Evolutionary conservation across 2,329 filamentous ascomycete genomes (phyloP), one percentile per base, ranked within the genome.

Genomic region (Botrytis sinoallii): DNA sequence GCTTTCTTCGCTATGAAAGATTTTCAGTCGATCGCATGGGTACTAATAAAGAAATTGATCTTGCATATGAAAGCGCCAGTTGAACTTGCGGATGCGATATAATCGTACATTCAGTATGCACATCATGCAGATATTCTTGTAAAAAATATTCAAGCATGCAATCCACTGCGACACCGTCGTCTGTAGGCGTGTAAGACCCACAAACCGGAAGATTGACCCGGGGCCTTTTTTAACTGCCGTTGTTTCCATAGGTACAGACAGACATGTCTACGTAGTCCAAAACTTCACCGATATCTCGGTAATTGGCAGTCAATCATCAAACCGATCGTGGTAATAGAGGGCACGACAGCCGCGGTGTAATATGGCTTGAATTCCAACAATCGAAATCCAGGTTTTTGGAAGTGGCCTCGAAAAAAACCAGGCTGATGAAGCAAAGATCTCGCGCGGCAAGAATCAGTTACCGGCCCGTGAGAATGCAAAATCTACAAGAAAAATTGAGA

Each of bases 281-380:
- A 38, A 38, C 29, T 63, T 29, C 40, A 71, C 57, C 69, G 44
- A 46, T 38, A 46, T 63, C 32, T 63, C 40, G 69, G 69, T 71
- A 63, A 40, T 29, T 63, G 66, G 35, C 25, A 38, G 14, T 10
- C n/a, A 71, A 48, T 29, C 61, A 40, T 64, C 16, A 64, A 29
- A 29, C 20, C 2, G 32, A 64, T 71, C 57, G 57, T 68, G 29
- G 32, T 29, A 46, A 29, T 22, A 38, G 20, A 48, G 61, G 20
- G 10, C 69, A 71, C 69, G 22, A 29, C 69, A 71, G 69, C 57
- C 32, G 69, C 42, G 9, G 55, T 71, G 69, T 64, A 40, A 52
- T 52, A 32, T 44, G 8, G 25, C 25, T 42, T 20, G 18, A 68
- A 35, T 71, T 22, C 61, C 16, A 63, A 64, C 7, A 64, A 22